Base-by-base conservation (phyloP, 192 early-diverging fungal genomes). In the Podila epigama region DNA sequence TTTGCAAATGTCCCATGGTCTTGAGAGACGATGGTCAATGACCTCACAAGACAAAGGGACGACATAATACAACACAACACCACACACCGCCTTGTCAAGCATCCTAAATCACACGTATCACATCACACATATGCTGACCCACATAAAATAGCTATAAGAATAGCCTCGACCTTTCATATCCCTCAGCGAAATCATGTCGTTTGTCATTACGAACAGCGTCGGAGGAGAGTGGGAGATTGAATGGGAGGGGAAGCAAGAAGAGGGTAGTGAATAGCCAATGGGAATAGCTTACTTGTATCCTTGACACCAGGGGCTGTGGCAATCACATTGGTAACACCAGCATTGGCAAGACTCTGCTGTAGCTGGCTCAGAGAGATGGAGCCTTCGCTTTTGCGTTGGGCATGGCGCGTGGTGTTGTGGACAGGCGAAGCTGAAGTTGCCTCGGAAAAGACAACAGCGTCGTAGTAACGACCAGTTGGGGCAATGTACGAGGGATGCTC, bases 391-490 rank as follows among this genome's bases (percentile, higher is more conserved):
- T 64, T 77, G 36, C 73, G 65, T 33, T 77, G 67, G 11, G 29
- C 66, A 32, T 77, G 73, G 16, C 73, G 73, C 9, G 73, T 60
- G 52, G 73, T 60, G 52, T 64, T 65, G 37, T 73, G 34, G n/a
- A 68, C 66, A 53, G 73, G 73, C 8, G 73, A 77, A 20, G 66
- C 66, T 5, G 73, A 77, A 22, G 44, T 48, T 4, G 65, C 73
- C 29, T 77, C 66, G 1, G 66, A 36, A 27, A 68, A n/a, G 25
- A 54, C 70, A 31, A 68, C 25, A 20, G 66, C 62, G 39, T 77
- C 73, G 33, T 68, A 77, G 56, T 61, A 56, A 41, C 61, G 66
- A 32, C 59, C 57, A 31, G 58, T 67, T 7, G 72, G 31, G 16
- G 56, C 40, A 18, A 50, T 53, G 40, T 77, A 77, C 16, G 66